A percentile compares a stretch with the other conserved stretches of the same genome.
Conservation (phyloP, 2,329 filamentous ascomycete species). For the Aulographum hederae region DNA sequence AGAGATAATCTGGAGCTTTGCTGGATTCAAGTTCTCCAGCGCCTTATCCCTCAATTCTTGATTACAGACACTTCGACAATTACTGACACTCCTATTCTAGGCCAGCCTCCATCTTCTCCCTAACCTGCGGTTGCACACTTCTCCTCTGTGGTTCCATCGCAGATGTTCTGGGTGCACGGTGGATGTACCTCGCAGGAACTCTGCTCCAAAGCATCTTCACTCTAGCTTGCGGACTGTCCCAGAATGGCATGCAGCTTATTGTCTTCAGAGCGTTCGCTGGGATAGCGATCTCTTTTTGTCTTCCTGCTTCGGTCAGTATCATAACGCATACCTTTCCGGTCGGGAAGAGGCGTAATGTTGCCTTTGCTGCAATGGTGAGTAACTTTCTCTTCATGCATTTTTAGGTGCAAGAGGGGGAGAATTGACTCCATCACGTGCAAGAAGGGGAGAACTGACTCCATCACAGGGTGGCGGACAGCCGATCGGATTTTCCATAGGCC, state of each 20-base stretch:
- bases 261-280: constrained; percentile 28
- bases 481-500: constrained; percentile 31
- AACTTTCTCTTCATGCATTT: no score
- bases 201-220: constrained; percentile 26
- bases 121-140: constrained; percentile 30
- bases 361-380: constrained; percentile 31
- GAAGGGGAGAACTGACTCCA: no score
- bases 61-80: no score
- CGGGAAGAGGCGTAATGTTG: constrained; percentile 31
- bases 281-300: constrained; percentile 26
- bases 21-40: no score
- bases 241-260: constrained; percentile 22
- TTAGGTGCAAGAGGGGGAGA: no score
- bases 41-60: no score
- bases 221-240: constrained; percentile 23
- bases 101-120: constrained; percentile 17
- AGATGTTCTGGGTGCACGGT: constrained; percentile 29
- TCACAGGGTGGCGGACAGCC: constrained; percentile 33
- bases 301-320: constrained; percentile 31
- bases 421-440: no score
- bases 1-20: no score
- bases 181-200: constrained; percentile 28
- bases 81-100: constrained; percentile 3
- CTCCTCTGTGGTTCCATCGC: constrained; percentile 31
- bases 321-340: constrained; percentile 27